A percentile compares a stretch with the other conserved stretches of the same genome.
These are phyloP conservation scores for Globisporangium iwayamae DNA, from an alignment of 352 stramenopile genomes.

Conservation along the genomic window DNA sequence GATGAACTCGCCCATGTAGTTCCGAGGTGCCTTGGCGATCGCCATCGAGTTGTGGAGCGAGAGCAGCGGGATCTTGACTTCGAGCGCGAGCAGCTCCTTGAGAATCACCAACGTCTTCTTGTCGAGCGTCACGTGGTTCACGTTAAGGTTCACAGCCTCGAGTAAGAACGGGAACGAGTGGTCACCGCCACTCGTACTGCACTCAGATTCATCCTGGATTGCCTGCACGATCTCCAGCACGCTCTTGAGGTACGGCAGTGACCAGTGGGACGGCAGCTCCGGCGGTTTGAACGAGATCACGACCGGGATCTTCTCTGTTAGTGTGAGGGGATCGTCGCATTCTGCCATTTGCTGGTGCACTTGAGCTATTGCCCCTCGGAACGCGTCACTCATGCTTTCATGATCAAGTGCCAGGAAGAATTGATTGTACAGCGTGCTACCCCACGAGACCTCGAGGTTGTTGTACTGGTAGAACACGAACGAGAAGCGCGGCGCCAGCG, in stretches of 20 bases:
- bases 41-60: conserved; percentile 8
- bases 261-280: conserved; percentile 13
- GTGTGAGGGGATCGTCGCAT: too few species aligned
- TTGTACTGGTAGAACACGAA: conserved; percentile 15
- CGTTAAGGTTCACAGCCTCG: conserved; percentile 8
- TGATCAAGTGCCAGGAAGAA: conserved; percentile 18
- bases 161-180: conserved; percentile 13
- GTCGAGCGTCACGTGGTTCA: conserved; percentile 10
- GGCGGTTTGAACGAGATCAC: conserved; percentile 15
- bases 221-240: conserved; percentile 17
- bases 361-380: conserved; percentile 9
- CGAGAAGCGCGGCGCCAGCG: conserved; percentile 8
- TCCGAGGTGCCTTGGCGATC: conserved; percentile 5
- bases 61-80: conserved; percentile 9
- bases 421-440: conserved; percentile 16
- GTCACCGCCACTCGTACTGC: conserved; percentile 9
- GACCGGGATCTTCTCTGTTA: conserved; percentile 6
- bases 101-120: conserved; percentile 8
- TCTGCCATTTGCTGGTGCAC: not conserved
- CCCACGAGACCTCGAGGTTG: conserved; percentile 18
- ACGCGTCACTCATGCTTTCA: conserved; percentile 7
- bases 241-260: conserved; percentile 15
- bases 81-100: conserved; percentile 8
- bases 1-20: conserved; percentile 16
- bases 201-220: conserved; percentile 13